phyloP scores from a whole-genome alignment of 2,329 filamentous ascomycete genomes.

The Ilyonectria robusta region DNA sequence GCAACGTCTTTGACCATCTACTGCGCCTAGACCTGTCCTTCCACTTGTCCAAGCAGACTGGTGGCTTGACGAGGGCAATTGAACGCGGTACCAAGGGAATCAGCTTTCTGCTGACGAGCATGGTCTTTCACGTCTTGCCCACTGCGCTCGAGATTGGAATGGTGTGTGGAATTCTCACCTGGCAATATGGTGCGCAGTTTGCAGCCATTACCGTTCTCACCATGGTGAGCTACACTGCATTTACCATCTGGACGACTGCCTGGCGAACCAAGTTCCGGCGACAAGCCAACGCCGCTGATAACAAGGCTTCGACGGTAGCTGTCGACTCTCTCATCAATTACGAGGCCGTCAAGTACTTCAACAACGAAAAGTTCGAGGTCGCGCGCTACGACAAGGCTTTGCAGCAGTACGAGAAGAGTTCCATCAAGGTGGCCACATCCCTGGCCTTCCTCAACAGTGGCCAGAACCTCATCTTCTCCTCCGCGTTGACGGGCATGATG shows the following conservation, averaged over 20 bases:
- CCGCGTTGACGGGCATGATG: slow-evolving; percentile 97
- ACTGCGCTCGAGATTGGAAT: slow-evolving; percentile 94
- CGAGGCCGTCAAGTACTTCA: slow-evolving; percentile 99
- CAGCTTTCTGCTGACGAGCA: slow-evolving; percentile 95
- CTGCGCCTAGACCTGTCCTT: slow-evolving; percentile 92
- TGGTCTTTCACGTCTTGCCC: slow-evolving; percentile 97
- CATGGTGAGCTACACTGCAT: slow-evolving; percentile 95
- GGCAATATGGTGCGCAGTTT: slow-evolving; percentile 93
- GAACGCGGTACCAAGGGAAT: slow-evolving; percentile 99
- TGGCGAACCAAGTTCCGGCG: slow-evolving; percentile 98
- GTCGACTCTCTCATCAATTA: slow-evolving; percentile 99
- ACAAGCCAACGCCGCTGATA: slow-evolving; percentile 96
- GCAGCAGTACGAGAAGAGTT: slow-evolving; percentile 89
- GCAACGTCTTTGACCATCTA: slow-evolving; percentile 93
- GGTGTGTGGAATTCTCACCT: slow-evolving; percentile 96
- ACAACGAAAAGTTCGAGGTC: slow-evolving; percentile 97
- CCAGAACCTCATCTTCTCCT: slow-evolving; percentile 97
- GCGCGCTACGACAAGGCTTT: slow-evolving; percentile 90
- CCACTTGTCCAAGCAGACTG: slow-evolving; percentile 94
- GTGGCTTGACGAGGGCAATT: slow-evolving; percentile 92
- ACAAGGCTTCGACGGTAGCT: slow-evolving; percentile 93
- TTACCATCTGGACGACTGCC: slow-evolving; percentile 95
- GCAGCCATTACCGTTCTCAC: slow-evolving; percentile 91
- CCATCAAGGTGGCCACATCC: slow-evolving; percentile 97
- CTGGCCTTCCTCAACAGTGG: slow-evolving; percentile 93